phyloP scores from a whole-genome alignment of 768 basidiomycete genomes.

The Amanita pseudoporphyria region DNA sequence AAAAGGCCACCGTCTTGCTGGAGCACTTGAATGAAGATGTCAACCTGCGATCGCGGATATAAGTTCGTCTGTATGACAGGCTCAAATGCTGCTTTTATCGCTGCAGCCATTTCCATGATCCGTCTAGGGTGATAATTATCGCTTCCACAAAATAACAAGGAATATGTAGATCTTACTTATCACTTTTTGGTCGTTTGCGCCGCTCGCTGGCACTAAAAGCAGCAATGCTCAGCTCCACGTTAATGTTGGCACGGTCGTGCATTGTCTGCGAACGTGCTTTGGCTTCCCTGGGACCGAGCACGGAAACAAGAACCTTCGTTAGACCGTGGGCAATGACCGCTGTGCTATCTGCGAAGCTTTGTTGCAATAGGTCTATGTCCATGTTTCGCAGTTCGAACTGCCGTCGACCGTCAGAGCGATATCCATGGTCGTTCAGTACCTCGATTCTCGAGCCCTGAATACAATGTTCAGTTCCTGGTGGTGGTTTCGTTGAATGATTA shows the following conservation, averaged over 20 bases:
- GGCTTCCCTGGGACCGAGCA: constrained; percentile 90
- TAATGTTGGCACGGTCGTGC: constrained; percentile 83
- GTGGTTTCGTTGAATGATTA: not conserved
- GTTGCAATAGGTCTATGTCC: constrained; percentile 64
- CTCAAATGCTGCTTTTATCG: constrained; percentile 92
- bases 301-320: constrained; percentile 79
- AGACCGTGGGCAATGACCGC: constrained; percentile 82
- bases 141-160: not conserved
- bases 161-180: constrained; percentile 58
- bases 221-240: constrained; percentile 81
- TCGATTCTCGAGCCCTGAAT: constrained; percentile 31
- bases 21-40: constrained; percentile 86
- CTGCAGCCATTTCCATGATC: constrained; percentile 75
- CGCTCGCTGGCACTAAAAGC: constrained; percentile 82
- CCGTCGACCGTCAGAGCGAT: constrained; percentile 87
- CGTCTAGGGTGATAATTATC: constrained; percentile 41
- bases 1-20: constrained; percentile 92
- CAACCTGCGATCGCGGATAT: constrained; percentile 92
- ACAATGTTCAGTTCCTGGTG: not conserved
- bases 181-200: constrained; percentile 65
- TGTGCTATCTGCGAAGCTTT: constrained; percentile 77
- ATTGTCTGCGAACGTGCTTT: constrained; percentile 69
- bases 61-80: constrained; percentile 85
- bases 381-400: constrained; percentile 87
- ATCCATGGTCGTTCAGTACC: constrained; percentile 76